Base-by-base conservation (phyloP, 805 yeast species). In the Barnettozyma siamensis region DNA sequence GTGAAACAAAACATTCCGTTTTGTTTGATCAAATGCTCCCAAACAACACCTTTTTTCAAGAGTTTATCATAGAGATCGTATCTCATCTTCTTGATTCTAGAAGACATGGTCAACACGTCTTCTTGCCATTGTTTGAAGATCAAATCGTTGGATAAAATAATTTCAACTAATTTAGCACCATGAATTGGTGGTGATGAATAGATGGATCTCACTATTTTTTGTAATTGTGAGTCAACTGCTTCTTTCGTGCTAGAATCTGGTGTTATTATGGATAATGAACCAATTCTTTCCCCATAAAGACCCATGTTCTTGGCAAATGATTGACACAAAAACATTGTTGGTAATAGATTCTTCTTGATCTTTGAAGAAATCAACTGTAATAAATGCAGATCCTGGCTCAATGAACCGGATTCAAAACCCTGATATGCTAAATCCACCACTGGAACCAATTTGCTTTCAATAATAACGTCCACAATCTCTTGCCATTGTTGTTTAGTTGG, bases 1-100 rank as follows among this genome's bases (percentile, higher is more conserved):
- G 97, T 89, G 70, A 75, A 91, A 55, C 91, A 86, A 67, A 91
- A 91, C 98, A 91, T 91, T 54, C 99, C 99, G 61, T 91, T 83
- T 65, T 91, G 98, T 58, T 80, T 75, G 42, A 84, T 69, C 55
- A 91, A 73, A 59, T 86, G 95, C 41, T 82, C 83, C 98, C 98
- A 91, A 62, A 78, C 71, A 52, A 82, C 73, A 58, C 66, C 71
- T 45, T 65, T 70, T 48, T 42, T 58, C 68, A 70, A 79, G 55
- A 88, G 73, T 47, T 76, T 70, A 41, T 75, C 72, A 62, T 76
- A 76, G 58, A 91, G 72, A 46, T 73, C 64, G 41, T 66, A 57
- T 62, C 97, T 76, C 73, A 88, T 87, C 23, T 70, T 64, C 57
- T 76, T 78, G 62, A 91, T 78, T 59, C 98, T 78, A 51, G 78